Evolutionary conservation across 257 asterid genomes (phyloP), one percentile per base, ranked within the genome.

Genomic region (Jaltomata sinuosa): DNA sequence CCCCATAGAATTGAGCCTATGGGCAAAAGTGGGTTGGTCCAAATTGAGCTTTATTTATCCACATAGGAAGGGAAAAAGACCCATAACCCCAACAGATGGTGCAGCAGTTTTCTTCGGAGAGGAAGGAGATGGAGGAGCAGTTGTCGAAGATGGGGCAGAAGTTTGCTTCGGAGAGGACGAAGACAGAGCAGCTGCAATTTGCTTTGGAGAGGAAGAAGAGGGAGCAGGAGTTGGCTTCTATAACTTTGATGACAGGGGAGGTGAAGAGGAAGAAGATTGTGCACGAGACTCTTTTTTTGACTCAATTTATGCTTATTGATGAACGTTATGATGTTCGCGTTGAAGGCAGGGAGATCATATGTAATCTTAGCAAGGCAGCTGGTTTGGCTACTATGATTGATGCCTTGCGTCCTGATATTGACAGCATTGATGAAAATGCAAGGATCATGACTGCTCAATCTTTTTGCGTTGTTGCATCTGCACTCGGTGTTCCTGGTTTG

Each of bases 331-430:
- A 94, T 89, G 98, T 97, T 50, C 97, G 98, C 85, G 98, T 94
- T 7, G 97, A 94, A 87, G 98, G 98, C 49, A 90, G 97, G 89
- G 98, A 94, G 84, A 94, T 94, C 84, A 94, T 94, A 87, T 94
- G 97, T 19, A 94, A 94, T 87, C 94, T 94, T 78, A 94, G 98
- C 87, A 94, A 94, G 92, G 98, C 97, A 12, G 97, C 98, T 80
- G 98, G 98, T 25, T 87, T 94, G 91, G 97, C 98, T 53, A 92
- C 97, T 87, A 94, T 94, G 98, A 93, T 94, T 90, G 98, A 97
- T 84, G 98, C 98, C 16, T 93, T 94, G 98, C 97, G 97, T 84
- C 98, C 98, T 0, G 98, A 94, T 85, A 94, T 94, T 83, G 98
- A 94, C 87, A 94, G 93, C 88, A 93, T 94, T 57, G 97, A 94